These are phyloP conservation scores for Coniella vitis DNA, from an alignment of 2,329 filamentous ascomycete species.

Conservation along the genomic window DNA sequence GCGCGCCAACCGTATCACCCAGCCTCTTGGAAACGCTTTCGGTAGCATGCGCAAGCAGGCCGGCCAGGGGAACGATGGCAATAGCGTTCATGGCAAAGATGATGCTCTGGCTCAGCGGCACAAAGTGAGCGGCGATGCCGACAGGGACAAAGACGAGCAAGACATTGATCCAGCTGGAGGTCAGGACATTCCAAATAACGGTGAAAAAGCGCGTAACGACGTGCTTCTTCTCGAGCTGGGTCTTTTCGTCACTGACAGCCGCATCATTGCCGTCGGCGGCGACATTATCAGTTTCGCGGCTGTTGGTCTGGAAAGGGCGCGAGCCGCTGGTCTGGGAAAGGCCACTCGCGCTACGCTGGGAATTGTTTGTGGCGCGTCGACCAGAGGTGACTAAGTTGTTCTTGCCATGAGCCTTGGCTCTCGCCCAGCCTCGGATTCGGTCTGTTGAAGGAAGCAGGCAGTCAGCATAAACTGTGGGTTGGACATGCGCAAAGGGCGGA, in stretches of 20 bases:
- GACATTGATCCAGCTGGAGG: slow-evolving; percentile 61
- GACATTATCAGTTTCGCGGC: slow-evolving; percentile 2
- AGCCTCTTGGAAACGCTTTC: slow-evolving; percentile 67
- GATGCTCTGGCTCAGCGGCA: slow-evolving; percentile 49
- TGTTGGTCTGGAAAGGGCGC: background rate
- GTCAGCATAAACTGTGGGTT: slow-evolving; percentile 6
- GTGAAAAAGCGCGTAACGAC: slow-evolving; percentile 32
- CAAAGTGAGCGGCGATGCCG: slow-evolving; percentile 59
- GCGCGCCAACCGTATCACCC: slow-evolving; percentile 64
- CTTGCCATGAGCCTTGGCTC: slow-evolving; percentile 23
- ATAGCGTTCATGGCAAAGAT: slow-evolving; percentile 70
- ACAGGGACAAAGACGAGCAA: slow-evolving; percentile 72
- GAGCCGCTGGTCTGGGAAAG: slow-evolving; percentile 2
- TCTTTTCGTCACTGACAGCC: slow-evolving; percentile 5
- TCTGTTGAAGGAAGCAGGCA: slow-evolving; percentile 14
- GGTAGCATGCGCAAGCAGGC: slow-evolving; percentile 64
- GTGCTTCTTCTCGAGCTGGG: slow-evolving; percentile 15
- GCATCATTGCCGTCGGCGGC: background rate
- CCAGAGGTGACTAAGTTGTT: slow-evolving; percentile 17
- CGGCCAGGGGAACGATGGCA: slow-evolving; percentile 69
- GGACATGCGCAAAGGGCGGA: no score
- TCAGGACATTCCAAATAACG: slow-evolving; percentile 45
- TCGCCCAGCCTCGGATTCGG: slow-evolving; percentile 25
- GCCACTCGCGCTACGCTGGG: slow-evolving; percentile 5
- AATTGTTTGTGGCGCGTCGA: slow-evolving; percentile 1